Conservation (phyloP, 2,329 filamentous ascomycete species). For the Penicillium nordicum region DNA sequence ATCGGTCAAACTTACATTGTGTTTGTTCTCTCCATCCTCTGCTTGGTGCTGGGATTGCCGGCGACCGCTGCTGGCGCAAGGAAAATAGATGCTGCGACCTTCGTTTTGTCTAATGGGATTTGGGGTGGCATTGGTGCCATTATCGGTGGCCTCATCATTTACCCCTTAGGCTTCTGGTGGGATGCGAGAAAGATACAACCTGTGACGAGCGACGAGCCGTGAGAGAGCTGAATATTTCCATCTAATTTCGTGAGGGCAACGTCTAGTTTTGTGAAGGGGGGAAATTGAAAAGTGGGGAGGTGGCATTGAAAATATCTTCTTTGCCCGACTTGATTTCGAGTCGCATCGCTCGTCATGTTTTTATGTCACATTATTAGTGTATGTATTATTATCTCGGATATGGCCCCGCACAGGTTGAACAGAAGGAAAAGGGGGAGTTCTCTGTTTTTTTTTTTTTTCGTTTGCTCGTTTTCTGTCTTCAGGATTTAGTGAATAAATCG, state of each 20-base stretch:
- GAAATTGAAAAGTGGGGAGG: not conserved
- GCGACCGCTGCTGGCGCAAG: not conserved
- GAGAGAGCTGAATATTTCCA: not conserved
- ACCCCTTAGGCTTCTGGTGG: not conserved
- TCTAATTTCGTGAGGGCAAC: no score
- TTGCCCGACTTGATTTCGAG: not conserved
- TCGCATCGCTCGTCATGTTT: not conserved
- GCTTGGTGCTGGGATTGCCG: not conserved
- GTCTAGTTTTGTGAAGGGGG: no score
- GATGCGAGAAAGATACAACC: not conserved
- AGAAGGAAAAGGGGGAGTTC: not conserved
- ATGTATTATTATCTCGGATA: not conserved
- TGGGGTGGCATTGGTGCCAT: accelerated
- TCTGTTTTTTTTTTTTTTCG: not conserved
- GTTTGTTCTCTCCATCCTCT: not conserved
- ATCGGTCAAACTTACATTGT: not conserved
- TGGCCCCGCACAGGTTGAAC: not conserved
- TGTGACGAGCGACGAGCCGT: not conserved
- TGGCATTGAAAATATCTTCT: not conserved
- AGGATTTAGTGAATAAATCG: conserved; percentile 61
- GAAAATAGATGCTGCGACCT: not conserved
- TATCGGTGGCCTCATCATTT: not conserved
- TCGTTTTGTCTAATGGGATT: not conserved
- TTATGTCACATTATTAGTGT: not conserved
- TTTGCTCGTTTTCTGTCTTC: not conserved